Percentiles rank a stretch among this genome's conserved stretches.
Evolutionary conservation across 2,329 filamentous ascomycete genomes (phyloP).

Genomic region (Graphilbum ipis-grandicollis): DNA sequence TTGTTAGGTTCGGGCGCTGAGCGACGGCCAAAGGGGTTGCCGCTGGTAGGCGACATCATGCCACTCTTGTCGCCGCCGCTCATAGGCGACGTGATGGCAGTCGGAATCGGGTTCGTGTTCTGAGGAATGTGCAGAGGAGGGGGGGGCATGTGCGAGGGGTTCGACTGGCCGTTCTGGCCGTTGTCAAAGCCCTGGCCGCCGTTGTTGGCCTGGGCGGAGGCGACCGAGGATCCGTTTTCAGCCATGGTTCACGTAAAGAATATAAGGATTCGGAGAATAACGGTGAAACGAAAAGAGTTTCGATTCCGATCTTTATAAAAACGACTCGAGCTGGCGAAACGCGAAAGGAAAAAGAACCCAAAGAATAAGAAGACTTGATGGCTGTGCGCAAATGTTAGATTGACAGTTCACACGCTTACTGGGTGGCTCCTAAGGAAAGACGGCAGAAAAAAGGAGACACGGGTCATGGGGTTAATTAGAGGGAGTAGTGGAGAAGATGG

Average conservation of each 20-base stretch:
- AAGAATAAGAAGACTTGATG: neutral
- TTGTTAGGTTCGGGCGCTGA: conserved; percentile 97
- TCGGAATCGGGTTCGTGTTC: conserved; percentile 91
- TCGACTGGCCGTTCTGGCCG: conserved; percentile 52
- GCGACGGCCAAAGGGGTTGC: conserved; percentile 67
- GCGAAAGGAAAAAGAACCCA: neutral
- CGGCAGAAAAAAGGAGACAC: too few relatives aligned
- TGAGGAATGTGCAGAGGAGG: conserved; percentile 86
- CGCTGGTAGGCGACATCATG: conserved; percentile 73
- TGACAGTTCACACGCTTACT: neutral
- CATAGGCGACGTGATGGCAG: conserved; percentile 78
- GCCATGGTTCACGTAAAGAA: conserved; percentile 44
- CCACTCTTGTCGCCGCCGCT: conserved; percentile 43
- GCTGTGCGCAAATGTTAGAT: neutral
- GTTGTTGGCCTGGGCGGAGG: conserved; percentile 48
- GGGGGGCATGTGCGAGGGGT: conserved; percentile 68
- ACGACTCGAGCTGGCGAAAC: too few relatives aligned
- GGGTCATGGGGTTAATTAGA: too few relatives aligned
- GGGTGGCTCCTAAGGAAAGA: too few relatives aligned
- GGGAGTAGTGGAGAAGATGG: too few relatives aligned
- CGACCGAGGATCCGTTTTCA: conserved; percentile 59
- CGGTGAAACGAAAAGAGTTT: too few relatives aligned
- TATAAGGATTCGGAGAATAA: too few relatives aligned
- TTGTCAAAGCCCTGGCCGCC: conserved; percentile 65
- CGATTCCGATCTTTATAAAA: too few relatives aligned